Evolutionary conservation across 1,284 basidiomycete genomes (phyloP), one percentile per base, ranked within the genome.

Genomic region (Wallemia ichthyophaga): DNA sequence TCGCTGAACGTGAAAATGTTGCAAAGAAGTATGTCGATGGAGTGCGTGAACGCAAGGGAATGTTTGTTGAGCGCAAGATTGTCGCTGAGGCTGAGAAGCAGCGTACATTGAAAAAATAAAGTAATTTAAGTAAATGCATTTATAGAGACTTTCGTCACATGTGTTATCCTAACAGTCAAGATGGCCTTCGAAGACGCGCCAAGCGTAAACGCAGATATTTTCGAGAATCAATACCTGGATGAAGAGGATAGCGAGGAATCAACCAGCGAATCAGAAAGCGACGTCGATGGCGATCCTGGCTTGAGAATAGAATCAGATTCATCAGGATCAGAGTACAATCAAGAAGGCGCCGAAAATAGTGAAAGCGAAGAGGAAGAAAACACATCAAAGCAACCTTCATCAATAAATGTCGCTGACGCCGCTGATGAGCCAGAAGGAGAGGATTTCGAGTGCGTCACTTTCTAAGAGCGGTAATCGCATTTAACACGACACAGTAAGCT

Each of bases 71-170:
- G 70, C 73, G 78, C 64, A 94, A 94, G 71, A 82, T 91, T 48
- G 85, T 95, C 5, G 83, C 91, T 67, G 82, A 81, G 68, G 89
- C 91, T 5, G 91, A 95, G 73, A 95, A 94, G 73, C 89, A 95
- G 71, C 76, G 89, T 67, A 95, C 89, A n/a, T 71, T 94, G 68
- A 95, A 95, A 71, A 76, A 82, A 64, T 88, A 21, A 21, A 7
- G 25, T 48, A 53, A 48, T 59, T 31, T 48, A 3, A 61, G 19
- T 27, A 33, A 59, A 25, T 26, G 25, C 31, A 60, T 48, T 15
- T 13, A 11, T 11, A 11, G 11, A 11, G 9, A 48, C 9, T 17
- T 48, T 48, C 28, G 28, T 31, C 28, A 31, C 28, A 7, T 31
- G 7, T 31, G 9, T 31, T 31, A 21, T 21, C 37, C 3, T 48